Percentiles rank a stretch among this genome's conserved stretches.
Conservation (phyloP, 805 yeast species). For the Grigorovia humatica region DNA sequence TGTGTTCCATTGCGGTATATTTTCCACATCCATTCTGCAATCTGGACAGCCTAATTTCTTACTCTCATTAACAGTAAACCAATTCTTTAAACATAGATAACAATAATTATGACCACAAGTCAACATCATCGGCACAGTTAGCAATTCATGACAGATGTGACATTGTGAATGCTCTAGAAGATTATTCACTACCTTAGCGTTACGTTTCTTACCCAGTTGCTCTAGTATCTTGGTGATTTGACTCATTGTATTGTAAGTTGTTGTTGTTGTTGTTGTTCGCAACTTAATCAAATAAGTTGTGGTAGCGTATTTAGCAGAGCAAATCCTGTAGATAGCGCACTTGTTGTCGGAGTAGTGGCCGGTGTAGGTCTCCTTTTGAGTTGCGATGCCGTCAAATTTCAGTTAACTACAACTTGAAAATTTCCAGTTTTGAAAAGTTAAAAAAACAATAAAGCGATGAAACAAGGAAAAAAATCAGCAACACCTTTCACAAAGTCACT, state of each 20-base stretch:
- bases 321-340: too few species aligned
- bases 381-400: too few species aligned
- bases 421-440: too few species aligned
- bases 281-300: too few species aligned
- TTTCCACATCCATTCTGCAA: conserved; percentile 42
- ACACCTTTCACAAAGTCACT: too few species aligned
- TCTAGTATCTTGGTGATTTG: neutral
- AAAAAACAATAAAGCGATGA: too few species aligned
- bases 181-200: conserved; percentile 9
- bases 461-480: too few species aligned
- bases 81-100: conserved; percentile 49
- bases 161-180: conserved; percentile 33
- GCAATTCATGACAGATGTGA: conserved; percentile 57
- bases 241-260: neutral
- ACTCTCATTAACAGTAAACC: conserved; percentile 38
- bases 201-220: conserved; percentile 7
- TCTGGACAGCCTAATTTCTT: conserved; percentile 56
- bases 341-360: too few species aligned
- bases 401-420: too few species aligned
- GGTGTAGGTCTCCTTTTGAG: too few species aligned
- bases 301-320: too few species aligned
- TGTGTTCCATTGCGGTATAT: conserved; percentile 44
- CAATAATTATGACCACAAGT: conserved; percentile 71
- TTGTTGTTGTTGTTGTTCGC: too few species aligned
- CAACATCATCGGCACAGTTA: conserved; percentile 54